Base-by-base conservation (phyloP, 2,329 filamentous ascomycete genomes). In the Beauveria pseudobassiana region DNA sequence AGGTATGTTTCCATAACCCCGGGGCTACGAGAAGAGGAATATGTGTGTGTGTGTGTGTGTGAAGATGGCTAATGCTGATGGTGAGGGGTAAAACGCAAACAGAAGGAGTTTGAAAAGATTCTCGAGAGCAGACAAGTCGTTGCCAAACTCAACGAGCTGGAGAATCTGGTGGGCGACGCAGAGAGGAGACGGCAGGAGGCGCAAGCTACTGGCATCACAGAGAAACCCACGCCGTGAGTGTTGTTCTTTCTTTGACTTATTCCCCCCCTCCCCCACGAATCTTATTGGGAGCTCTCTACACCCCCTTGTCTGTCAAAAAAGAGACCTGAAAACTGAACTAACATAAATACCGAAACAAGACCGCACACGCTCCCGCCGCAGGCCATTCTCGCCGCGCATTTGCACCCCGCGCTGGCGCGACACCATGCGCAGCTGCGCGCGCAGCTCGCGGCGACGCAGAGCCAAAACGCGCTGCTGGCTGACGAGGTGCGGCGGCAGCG, bases 21-120 rank as follows among this genome's bases (percentile, higher is more conserved):
- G 12, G 30, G 2, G 12, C 40, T 43, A 18, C 3, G 18, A 43
- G 40, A 18, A 43, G 3, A 5, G 16, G 8, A 5, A n/a, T 43
- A 7, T 43, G 40, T 43, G 16, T 43, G 2, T 1, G 40, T 43
- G 40, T 43, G 18, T 43, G 1, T 42, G 16, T n/a, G 18, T n/a
- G 40, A 24, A 7, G 18, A 38, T 28, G 7, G 51, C 53, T 46
- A 38, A 56, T 14, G 14, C 18, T 24, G 12, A 9, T 24, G 24
- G 43, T 38, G 20, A 18, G n/a, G 6, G 12, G 38, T 40, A 24
- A 42, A 50, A 34, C 10, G 30, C 30, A 34, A 34, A 45, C 64
- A 82, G 76, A 78, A 77, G 68, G 84, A 87, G 70, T 87, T 87
- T 69, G 79, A 81, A 22, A 75, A 73, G 20, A 83, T 87, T 62